Evolutionary conservation across 2,329 filamentous ascomycete genomes (phyloP).

Genomic region (Sarocladium strictum): DNA sequence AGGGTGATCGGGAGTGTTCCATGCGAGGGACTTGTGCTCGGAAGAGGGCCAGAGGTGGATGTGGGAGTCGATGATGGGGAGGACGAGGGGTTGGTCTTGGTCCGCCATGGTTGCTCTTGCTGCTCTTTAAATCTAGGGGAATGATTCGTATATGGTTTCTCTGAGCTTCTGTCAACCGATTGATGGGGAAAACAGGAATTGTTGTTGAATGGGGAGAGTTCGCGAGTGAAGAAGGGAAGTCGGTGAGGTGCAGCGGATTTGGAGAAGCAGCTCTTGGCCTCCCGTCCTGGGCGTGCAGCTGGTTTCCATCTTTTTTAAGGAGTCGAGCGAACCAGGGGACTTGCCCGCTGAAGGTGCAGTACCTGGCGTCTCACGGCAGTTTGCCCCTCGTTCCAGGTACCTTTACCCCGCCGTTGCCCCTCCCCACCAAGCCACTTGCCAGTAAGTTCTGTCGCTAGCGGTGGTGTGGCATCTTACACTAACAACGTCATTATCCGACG

Average conservation of each 20-base stretch:
- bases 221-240: neutral
- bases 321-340: neutral
- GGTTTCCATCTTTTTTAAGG: slow-evolving; percentile 2
- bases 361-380: neutral
- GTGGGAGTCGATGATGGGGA: slow-evolving; percentile 79
- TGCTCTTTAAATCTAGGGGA: neutral
- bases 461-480: too few relatives aligned
- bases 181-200: neutral
- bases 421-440: neutral
- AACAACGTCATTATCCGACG: neutral
- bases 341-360: neutral
- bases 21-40: slow-evolving; percentile 61
- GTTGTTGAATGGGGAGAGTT: neutral
- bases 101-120: slow-evolving; percentile 27
- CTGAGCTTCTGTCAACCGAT: neutral
- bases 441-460: neutral
- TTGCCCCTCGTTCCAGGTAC: neutral
- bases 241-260: neutral
- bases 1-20: slow-evolving; percentile 58
- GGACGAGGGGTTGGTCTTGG: slow-evolving; percentile 30
- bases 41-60: slow-evolving; percentile 77
- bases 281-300: neutral
- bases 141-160: neutral
- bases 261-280: neutral
- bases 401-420: slow-evolving; percentile 6